Percentiles rank a stretch among this genome's conserved stretches.
These are phyloP conservation scores for Podospora conica DNA, from an alignment of 495 filamentous ascomycete species.

Conservation along the genomic window DNA sequence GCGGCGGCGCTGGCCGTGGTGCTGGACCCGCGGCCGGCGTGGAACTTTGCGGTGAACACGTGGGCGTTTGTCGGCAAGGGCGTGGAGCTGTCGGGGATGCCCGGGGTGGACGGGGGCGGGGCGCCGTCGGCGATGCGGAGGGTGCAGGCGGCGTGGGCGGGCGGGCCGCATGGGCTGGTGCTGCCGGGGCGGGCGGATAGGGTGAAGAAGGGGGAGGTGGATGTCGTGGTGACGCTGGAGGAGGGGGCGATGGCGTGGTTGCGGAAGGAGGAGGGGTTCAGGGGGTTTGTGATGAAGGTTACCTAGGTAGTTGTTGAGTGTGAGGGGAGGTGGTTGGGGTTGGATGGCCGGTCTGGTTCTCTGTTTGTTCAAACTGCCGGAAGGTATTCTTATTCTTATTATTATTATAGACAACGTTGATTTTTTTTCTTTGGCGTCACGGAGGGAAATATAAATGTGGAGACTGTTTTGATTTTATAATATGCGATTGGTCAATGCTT, in stretches of 20 bases:
- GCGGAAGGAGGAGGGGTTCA: not conserved
- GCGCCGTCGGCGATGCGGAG: not conserved
- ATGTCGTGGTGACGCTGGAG: not conserved
- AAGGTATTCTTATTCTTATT: too few species aligned
- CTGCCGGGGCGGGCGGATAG: not conserved
- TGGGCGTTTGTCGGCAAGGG: not conserved
- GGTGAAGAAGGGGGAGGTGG: not conserved
- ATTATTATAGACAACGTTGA: not conserved
- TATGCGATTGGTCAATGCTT: not conserved
- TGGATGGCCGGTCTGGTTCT: not conserved
- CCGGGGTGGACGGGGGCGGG: not conserved
- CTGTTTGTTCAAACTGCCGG: too few species aligned
- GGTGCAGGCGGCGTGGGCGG: not conserved
- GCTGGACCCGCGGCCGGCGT: not conserved
- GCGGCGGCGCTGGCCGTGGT: not conserved
- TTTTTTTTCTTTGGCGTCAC: not conserved
- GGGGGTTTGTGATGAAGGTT: not conserved
- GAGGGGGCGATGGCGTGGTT: not conserved
- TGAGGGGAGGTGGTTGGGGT: not conserved
- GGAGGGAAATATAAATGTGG: not conserved
- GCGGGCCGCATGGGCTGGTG: not conserved
- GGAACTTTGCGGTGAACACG: not conserved
- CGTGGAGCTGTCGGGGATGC: not conserved
- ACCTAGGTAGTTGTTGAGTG: too few species aligned
- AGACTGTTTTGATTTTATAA: not conserved